Evolutionary conservation across 108 stramenopile species (phyloP).

Genomic region (Phaeodactylum tricornutum): DNA sequence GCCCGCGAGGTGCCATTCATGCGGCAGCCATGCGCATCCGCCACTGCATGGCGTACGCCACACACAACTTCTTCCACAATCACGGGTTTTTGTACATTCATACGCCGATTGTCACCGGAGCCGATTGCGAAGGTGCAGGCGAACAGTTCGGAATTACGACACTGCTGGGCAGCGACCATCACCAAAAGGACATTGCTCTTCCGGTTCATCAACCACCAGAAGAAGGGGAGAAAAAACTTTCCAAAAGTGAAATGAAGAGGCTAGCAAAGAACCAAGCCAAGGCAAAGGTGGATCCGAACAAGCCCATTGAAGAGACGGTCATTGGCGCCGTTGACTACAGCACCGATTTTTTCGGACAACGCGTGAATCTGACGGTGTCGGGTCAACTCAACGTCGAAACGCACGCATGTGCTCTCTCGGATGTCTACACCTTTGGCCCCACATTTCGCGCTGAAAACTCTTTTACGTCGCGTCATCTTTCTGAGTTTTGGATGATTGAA

Average conservation of each 20-base stretch:
- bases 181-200: conserved; percentile 16
- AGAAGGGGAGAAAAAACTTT: conserved; percentile 10
- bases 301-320: conserved; percentile 37
- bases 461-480: conserved; percentile 88
- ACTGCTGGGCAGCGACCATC: conserved; percentile 46
- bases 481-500: conserved; percentile 96
- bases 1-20: conserved; percentile 53
- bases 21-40: conserved; percentile 72
- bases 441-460: conserved; percentile 94
- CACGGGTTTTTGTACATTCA: conserved; percentile 78
- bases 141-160: conserved; percentile 83
- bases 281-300: conserved; percentile 11
- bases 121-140: conserved; percentile 96
- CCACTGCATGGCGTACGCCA: conserved; percentile 75
- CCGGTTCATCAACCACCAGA: conserved; percentile 36
- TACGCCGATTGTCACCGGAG: conserved; percentile 72
- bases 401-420: conserved; percentile 77
- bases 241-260: conserved; percentile 27
- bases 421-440: conserved; percentile 94
- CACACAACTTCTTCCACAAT: conserved; percentile 79
- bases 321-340: conserved; percentile 50
- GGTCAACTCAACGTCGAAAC: conserved; percentile 93
- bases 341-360: conserved; percentile 71
- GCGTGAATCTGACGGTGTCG: conserved; percentile 79
- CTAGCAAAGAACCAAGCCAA: conserved; percentile 15